phyloP scores from a whole-genome alignment of 768 basidiomycete species.

The Termitomyces sp. region DNA sequence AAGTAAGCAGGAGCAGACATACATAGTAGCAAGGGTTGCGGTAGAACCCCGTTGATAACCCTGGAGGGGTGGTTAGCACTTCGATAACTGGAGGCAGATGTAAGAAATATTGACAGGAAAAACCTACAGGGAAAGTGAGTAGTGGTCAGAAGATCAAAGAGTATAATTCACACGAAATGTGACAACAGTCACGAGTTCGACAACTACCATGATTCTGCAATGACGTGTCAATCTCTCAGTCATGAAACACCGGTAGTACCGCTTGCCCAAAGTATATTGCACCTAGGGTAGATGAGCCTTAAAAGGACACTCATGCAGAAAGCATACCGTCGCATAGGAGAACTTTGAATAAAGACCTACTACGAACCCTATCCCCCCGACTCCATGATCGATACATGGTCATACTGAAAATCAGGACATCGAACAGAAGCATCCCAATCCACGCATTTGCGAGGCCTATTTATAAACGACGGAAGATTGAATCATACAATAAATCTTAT shows the following conservation, averaged over 20 bases:
- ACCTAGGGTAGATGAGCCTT: neutral
- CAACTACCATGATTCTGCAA: neutral
- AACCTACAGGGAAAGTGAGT: neutral
- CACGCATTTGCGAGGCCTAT: conserved; percentile 35
- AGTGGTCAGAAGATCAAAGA: neutral
- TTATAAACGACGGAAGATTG: too few relatives aligned
- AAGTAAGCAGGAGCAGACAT: neutral
- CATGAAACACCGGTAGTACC: neutral
- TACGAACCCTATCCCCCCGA: conserved; percentile 2
- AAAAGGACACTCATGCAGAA: neutral
- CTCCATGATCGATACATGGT: conserved; percentile 34
- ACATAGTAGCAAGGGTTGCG: neutral
- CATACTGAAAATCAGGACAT: conserved; percentile 36
- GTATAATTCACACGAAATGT: neutral
- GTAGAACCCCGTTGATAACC: neutral
- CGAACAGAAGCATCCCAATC: conserved; percentile 37
- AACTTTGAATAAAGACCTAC: neutral
- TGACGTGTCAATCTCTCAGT: neutral
- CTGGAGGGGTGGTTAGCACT: neutral
- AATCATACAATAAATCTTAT: neutral
- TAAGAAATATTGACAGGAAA: neutral
- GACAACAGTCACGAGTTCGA: neutral
- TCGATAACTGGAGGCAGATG: neutral
- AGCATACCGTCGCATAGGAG: neutral
- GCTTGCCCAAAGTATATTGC: neutral